Evolutionary conservation across 2,329 filamentous ascomycete species (phyloP).

Genomic region (Calcarisporium arbuscula): DNA sequence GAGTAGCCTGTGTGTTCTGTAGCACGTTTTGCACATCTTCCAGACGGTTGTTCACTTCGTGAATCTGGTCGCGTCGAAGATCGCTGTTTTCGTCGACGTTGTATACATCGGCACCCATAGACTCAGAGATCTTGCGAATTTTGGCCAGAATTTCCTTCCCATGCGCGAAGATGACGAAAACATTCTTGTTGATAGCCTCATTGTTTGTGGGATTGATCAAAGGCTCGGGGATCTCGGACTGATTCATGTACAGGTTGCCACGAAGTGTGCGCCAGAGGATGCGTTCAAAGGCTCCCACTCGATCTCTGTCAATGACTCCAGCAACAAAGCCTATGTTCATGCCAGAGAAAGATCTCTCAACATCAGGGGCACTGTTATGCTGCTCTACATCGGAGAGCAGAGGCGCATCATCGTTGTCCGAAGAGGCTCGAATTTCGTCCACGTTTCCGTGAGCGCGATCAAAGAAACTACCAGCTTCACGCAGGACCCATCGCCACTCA

Average conservation of each 20-base stretch:
- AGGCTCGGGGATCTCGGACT: conserved; percentile 92
- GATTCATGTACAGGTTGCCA: conserved; percentile 99
- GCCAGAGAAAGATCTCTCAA: conserved; percentile 82
- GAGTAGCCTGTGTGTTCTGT: conserved; percentile 87
- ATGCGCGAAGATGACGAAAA: conserved; percentile 98
- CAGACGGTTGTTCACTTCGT: conserved; percentile 91
- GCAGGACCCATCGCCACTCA: conserved; percentile 96
- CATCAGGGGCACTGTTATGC: conserved; percentile 59
- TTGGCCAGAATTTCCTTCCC: conserved; percentile 98
- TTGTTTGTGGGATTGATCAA: conserved; percentile 90
- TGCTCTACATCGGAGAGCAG: conserved; percentile 91
- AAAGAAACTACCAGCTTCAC: conserved; percentile 95
- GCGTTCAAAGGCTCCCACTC: conserved; percentile 91
- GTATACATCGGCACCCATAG: conserved; percentile 91
- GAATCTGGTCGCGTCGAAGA: conserved; percentile 88
- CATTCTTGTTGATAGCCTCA: conserved; percentile 90
- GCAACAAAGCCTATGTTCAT: conserved; percentile 99
- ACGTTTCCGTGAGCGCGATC: conserved; percentile 93
- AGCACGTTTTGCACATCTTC: conserved; percentile 88
- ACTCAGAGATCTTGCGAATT: conserved; percentile 98
- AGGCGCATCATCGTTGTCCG: conserved; percentile 86
- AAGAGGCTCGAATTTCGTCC: conserved; percentile 89
- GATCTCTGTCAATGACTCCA: conserved; percentile 87
- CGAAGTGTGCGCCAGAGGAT: conserved; percentile 96
- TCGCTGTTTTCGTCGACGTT: conserved; percentile 97